These are phyloP conservation scores for Trypanosoma scelopori DNA, from an alignment of 208 protist genomes.

Conservation along the genomic window DNA sequence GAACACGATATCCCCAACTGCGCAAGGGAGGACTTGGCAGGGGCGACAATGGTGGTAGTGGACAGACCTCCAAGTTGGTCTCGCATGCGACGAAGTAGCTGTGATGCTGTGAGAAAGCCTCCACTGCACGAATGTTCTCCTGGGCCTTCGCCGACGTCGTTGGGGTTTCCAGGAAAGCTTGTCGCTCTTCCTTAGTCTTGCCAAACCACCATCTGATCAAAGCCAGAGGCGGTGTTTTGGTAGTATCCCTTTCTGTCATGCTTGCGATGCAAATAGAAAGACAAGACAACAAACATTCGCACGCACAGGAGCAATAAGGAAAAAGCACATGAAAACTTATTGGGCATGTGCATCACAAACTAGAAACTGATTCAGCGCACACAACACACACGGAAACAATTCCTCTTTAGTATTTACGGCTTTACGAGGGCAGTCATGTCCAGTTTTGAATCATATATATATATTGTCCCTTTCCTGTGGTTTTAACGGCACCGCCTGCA, in stretches of 20 bases:
- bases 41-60: slow-evolving; percentile 27
- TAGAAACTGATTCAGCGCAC: no score
- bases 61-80: slow-evolving; percentile 36
- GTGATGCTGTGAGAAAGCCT: slow-evolving; percentile 50
- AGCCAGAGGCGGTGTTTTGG: slow-evolving; percentile 9
- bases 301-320: neutral
- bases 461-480: no score
- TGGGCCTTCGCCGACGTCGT: slow-evolving; percentile 40
- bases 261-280: slow-evolving; percentile 11
- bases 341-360: no score
- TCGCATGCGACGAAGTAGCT: slow-evolving; percentile 64
- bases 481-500: no score
- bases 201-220: slow-evolving; percentile 69
- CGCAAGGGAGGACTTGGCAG: neutral
- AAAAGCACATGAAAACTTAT: neutral
- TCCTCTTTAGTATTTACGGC: no score
- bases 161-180: slow-evolving; percentile 46
- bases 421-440: no score
- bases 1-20: slow-evolving; percentile 5
- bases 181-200: slow-evolving; percentile 57
- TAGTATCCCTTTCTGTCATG: slow-evolving; percentile 1
- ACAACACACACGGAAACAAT: no score
- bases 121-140: slow-evolving; percentile 55
- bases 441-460: no score
- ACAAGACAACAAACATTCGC: neutral